Evolutionary conservation across 2,329 filamentous ascomycete species (phyloP), one percentile per base, ranked within the genome.

Genomic region (Pseudocercospora fijiensis): DNA sequence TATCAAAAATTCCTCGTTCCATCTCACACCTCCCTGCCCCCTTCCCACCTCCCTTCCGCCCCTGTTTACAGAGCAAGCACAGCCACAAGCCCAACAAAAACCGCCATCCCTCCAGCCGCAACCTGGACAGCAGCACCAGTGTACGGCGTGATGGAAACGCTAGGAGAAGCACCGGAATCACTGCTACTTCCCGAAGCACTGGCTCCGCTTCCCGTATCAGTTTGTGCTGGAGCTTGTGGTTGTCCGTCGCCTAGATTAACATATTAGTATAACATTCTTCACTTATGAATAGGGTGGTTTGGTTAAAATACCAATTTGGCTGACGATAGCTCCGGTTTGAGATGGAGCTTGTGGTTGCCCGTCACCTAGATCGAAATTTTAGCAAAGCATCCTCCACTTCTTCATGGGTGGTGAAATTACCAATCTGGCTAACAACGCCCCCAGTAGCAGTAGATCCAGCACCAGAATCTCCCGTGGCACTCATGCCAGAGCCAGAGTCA

Each of bases 111-210:
- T 58, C 52, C 51, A 16, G 52, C 51, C 16, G 26, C 47, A 26
- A 56, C 56, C 57, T 63, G 52, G 20, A 18, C 57, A 20, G 60
- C 60, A 57, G 41, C 60, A 49, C 60, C 60, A 24, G 60, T 60
- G 55, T 65, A 65, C 16, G 60, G 51, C 16, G 56, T 56, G 7
- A 61, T 27, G 0, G 53, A 37, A n/a, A 24, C 26, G 55, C 55
- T 56, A 30, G 55, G 20, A 7, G 43, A 28, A 18, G 63, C 24
- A 30, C 41, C 59, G n/a, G 57, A 28, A 13, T 33, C 45, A 22
- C 51, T 62, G 53, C 47, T 16, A 24, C 47, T 51, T 18, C 18
- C 47, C 8, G 47, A 9, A 51, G 47, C 47, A 13, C 47, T 51
- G 10, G 24, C 47, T 16, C 18, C 22, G 13, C 18, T 24, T 6